These are phyloP conservation scores for Trichoderma koningii DNA, from an alignment of 2,329 filamentous ascomycete genomes.

Conservation along the genomic window DNA sequence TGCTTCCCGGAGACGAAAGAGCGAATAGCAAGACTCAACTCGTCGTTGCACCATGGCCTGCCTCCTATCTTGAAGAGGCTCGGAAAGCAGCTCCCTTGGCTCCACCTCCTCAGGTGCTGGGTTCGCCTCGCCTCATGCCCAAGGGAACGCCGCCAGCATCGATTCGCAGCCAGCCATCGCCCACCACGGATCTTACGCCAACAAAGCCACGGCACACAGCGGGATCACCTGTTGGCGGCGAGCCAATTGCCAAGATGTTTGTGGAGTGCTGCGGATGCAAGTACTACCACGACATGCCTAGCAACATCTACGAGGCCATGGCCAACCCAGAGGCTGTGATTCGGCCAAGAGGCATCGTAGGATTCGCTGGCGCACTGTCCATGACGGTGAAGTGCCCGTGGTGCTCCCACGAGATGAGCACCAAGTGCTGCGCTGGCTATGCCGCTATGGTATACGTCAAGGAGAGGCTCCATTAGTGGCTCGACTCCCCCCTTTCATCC, in stretches of 20 bases:
- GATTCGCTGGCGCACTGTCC: conserved; percentile 58
- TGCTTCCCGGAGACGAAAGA: conserved; percentile 4
- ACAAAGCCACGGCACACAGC: conserved; percentile 17
- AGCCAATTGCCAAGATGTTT: conserved; percentile 62
- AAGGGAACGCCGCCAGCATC: conserved; percentile 26
- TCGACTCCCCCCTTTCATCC: not conserved
- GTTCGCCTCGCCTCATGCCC: conserved; percentile 12
- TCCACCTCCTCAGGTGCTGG: conserved; percentile 24
- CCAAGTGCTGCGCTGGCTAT: conserved; percentile 68
- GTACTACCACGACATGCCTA: conserved; percentile 67
- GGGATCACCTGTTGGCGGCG: conserved; percentile 31
- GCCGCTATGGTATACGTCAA: conserved; percentile 66
- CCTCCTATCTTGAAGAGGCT: conserved; percentile 27
- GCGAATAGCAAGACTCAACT: not conserved
- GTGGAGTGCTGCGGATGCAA: conserved; percentile 66
- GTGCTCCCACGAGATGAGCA: conserved; percentile 72
- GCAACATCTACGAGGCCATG: conserved; percentile 65
- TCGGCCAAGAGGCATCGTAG: conserved; percentile 49
- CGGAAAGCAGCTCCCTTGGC: conserved; percentile 27
- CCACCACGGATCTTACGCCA: not conserved
- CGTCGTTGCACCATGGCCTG: conserved; percentile 6
- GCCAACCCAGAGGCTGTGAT: conserved; percentile 58
- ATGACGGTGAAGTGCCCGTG: conserved; percentile 69
- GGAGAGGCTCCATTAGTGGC: conserved; percentile 57
- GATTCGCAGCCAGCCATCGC: conserved; percentile 22